phyloP scores from a whole-genome alignment of 176 grass and related monocot genomes.

The Musa itinerans region DNA sequence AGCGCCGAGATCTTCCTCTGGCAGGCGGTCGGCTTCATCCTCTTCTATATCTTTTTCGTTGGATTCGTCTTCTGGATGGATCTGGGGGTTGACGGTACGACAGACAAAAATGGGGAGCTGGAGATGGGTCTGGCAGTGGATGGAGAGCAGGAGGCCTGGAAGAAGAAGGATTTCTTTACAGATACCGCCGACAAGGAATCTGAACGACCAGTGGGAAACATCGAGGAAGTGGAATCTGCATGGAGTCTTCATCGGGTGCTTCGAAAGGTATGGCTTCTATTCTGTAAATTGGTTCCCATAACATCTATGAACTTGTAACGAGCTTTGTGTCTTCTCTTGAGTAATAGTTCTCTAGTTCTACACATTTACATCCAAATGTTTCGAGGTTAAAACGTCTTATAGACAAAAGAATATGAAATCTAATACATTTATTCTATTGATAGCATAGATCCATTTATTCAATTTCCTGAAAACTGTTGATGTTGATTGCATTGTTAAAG shows the following conservation, averaged over 20 bases:
- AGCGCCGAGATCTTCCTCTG: slow-evolving; percentile 89
- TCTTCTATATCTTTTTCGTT: slow-evolving; percentile 83
- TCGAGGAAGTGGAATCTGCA: neutral
- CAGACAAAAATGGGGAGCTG: slow-evolving; percentile 19
- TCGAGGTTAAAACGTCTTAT: neutral
- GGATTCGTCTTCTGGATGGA: slow-evolving; percentile 86
- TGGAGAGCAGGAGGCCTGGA: neutral
- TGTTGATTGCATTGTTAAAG: neutral
- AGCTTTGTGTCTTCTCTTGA: neutral
- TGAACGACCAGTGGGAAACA: neutral
- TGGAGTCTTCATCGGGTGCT: slow-evolving; percentile 21
- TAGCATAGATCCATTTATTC: neutral
- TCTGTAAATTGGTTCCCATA: neutral
- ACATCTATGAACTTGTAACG: neutral
- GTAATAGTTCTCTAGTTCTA: neutral
- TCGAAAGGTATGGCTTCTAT: slow-evolving; percentile 43
- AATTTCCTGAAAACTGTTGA: neutral
- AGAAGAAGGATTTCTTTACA: slow-evolving; percentile 5
- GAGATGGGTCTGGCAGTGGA: slow-evolving; percentile 28
- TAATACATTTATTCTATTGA: neutral
- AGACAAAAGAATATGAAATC: neutral
- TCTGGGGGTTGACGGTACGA: slow-evolving; percentile 36
- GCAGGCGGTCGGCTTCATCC: slow-evolving; percentile 65
- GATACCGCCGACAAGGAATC: neutral
- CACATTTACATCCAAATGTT: neutral